These are phyloP conservation scores for Capsicum baccatum DNA, from an alignment of 257 asterid genomes.

Conservation along the genomic window DNA sequence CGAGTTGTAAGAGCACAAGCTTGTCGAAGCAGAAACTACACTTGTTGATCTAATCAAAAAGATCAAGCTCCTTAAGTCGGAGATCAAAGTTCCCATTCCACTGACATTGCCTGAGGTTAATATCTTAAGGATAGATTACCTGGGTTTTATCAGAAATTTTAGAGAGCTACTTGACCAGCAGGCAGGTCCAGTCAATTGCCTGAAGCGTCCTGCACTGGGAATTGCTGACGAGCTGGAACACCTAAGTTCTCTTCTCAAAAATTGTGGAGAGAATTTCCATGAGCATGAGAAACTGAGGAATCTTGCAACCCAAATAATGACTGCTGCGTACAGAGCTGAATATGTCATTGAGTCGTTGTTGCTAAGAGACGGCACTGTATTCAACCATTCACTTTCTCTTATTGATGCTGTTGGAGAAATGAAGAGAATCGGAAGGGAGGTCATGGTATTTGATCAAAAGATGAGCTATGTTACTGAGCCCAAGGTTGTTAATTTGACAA, in stretches of 20 bases:
- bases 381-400: not conserved
- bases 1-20: not conserved
- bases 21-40: not conserved
- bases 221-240: not conserved
- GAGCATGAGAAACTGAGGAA: not conserved
- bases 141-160: not conserved
- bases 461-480: not conserved
- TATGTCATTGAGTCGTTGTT: not conserved
- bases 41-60: not conserved
- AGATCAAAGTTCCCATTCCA: not conserved
- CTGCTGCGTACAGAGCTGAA: not conserved
- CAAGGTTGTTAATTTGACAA: no score
- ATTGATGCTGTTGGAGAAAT: not conserved
- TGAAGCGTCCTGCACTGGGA: not conserved
- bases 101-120: not conserved
- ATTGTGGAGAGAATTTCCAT: not conserved
- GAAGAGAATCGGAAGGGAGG: not conserved
- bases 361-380: not conserved
- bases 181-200: not conserved
- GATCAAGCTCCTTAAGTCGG: not conserved
- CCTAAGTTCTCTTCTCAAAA: not conserved
- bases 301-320: not conserved
- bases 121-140: not conserved
- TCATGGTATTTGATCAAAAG: not conserved
- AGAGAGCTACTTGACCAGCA: not conserved